A percentile compares a stretch with the other conserved stretches of the same genome.
phyloP scores from a whole-genome alignment of 2,329 filamentous ascomycete species.

The Penicillium capsulatum region DNA sequence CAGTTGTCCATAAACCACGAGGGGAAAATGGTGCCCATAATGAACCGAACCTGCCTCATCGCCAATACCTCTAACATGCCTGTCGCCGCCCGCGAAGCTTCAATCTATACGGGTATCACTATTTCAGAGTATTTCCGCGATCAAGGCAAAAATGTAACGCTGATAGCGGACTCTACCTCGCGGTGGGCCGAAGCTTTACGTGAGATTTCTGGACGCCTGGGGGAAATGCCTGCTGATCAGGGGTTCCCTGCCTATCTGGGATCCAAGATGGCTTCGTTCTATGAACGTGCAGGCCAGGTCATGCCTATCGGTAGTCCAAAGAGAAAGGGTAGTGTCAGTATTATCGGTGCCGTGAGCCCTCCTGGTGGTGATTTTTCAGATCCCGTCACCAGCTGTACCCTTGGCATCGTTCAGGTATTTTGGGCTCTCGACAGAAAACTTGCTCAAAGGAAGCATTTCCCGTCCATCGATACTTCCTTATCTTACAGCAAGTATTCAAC shows the following conservation, averaged over 20 bases:
- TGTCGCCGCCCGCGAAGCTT: conserved; percentile 94
- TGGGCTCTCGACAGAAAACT: conserved; percentile 99
- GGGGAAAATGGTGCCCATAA: conserved; percentile 94
- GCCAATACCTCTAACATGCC: conserved; percentile 99
- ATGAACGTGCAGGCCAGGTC: conserved; percentile 92
- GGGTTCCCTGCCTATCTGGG: conserved; percentile 97
- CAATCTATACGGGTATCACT: conserved; percentile 95
- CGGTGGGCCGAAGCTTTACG: conserved; percentile 98
- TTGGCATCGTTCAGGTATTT: conserved; percentile 98
- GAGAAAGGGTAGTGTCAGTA: conserved; percentile 87
- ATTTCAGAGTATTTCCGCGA: conserved; percentile 96
- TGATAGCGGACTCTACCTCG: conserved; percentile 99
- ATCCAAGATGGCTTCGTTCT: conserved; percentile 97
- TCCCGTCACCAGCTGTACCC: conserved; percentile 87
- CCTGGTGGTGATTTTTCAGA: conserved; percentile 99
- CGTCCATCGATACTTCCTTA: conserved; percentile 89
- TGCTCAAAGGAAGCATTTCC: conserved; percentile 98
- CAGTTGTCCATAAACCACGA: conserved; percentile 87
- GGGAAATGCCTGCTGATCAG: conserved; percentile 99
- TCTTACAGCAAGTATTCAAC: conserved; percentile 97
- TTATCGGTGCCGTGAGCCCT: conserved; percentile 94
- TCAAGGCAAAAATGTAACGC: conserved; percentile 93
- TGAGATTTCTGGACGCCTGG: conserved; percentile 96
- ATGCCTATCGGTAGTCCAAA: conserved; percentile 82
- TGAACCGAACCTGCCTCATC: conserved; percentile 98